phyloP scores from a whole-genome alignment of 2,329 filamentous ascomycete genomes.

The Fusarium sp. region DNA sequence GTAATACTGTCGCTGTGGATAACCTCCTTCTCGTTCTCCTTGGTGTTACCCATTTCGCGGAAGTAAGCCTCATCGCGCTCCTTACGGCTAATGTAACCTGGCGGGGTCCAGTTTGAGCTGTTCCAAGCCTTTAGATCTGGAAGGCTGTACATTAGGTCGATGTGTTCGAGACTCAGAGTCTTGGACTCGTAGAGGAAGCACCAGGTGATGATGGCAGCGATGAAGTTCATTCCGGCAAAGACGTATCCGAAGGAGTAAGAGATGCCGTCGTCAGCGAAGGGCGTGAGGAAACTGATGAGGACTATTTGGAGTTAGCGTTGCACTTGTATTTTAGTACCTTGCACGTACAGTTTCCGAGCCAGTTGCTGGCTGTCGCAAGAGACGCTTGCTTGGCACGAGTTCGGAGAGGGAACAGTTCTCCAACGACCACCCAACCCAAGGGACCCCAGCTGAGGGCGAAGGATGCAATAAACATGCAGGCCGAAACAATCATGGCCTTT shows the following conservation, averaged over 20 bases:
- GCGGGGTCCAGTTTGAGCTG: slow-evolving; percentile 63
- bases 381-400: slow-evolving; percentile 66
- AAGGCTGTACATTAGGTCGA: slow-evolving; percentile 76
- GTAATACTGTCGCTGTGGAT: slow-evolving; percentile 1
- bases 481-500: slow-evolving; percentile 76
- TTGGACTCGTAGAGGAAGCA: slow-evolving; percentile 76
- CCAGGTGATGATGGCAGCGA: slow-evolving; percentile 69
- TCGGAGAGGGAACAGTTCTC: slow-evolving; percentile 72
- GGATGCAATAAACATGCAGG: slow-evolving; percentile 78
- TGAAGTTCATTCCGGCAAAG: slow-evolving; percentile 71
- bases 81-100: slow-evolving; percentile 54
- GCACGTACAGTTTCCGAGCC: slow-evolving; percentile 66
- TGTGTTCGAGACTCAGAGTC: slow-evolving; percentile 73
- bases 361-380: slow-evolving; percentile 64
- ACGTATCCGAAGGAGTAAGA: slow-evolving; percentile 74
- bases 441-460: slow-evolving; percentile 78
- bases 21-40: slow-evolving; percentile 13
- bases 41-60: slow-evolving; percentile 14
- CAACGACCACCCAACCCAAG: slow-evolving; percentile 74
- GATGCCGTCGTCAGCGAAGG: slow-evolving; percentile 71
- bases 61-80: slow-evolving; percentile 46
- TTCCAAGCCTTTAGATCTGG: slow-evolving; percentile 67
- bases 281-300: slow-evolving; percentile 74
- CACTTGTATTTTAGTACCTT: neutral
- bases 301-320: slow-evolving; percentile 49